phyloP scores from a whole-genome alignment of 306 rosid species.

The Castanea mollissima region DNA sequence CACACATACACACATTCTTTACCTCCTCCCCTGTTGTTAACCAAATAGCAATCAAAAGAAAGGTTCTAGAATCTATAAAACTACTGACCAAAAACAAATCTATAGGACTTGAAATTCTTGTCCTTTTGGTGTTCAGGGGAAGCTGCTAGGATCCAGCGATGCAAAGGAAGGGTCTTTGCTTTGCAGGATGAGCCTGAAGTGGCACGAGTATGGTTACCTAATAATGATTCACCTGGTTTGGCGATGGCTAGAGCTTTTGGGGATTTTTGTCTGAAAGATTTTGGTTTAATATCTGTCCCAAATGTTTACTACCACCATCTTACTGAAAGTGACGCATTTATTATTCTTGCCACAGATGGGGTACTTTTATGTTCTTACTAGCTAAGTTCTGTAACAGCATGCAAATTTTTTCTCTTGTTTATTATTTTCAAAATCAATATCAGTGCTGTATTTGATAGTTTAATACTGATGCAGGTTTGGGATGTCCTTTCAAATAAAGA shows the following conservation, averaged over 20 bases:
- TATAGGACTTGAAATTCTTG: constrained; percentile 8
- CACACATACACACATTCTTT: neutral
- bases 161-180: constrained; percentile 62
- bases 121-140: constrained; percentile 33
- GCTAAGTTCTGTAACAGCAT: neutral
- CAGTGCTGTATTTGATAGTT: neutral
- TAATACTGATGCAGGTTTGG: constrained; percentile 39
- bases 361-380: constrained; percentile 27
- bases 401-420: neutral
- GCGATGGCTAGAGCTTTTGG: constrained; percentile 69
- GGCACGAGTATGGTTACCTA: constrained; percentile 60
- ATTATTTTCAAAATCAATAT: neutral
- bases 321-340: constrained; percentile 43
- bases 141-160: constrained; percentile 57
- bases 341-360: constrained; percentile 62
- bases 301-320: constrained; percentile 43
- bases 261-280: constrained; percentile 60
- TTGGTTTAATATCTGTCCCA: constrained; percentile 53
- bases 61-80: neutral
- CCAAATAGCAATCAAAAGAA: neutral
- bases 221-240: constrained; percentile 55
- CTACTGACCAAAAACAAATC: neutral
- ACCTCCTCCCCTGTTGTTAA: neutral
- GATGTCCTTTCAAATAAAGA: constrained; percentile 58
- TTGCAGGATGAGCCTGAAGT: constrained; percentile 64